These are phyloP conservation scores for Monarda citriodora DNA, from an alignment of 305 asterid genomes.

Conservation along the genomic window DNA sequence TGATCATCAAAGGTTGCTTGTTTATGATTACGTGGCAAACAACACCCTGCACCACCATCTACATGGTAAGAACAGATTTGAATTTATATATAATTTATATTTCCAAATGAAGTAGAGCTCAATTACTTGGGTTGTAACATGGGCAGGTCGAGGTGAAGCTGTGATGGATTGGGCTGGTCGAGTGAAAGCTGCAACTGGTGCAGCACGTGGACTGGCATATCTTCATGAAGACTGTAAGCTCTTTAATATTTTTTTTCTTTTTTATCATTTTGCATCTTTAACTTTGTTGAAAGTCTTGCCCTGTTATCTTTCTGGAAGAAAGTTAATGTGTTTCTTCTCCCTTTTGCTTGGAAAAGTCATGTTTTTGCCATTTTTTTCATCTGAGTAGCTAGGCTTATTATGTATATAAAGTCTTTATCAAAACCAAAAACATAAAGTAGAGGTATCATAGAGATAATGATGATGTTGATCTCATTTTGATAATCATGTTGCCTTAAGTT, in stretches of 20 bases:
- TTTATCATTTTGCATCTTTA: slow-evolving; percentile 17
- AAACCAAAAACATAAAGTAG: slow-evolving; percentile 10
- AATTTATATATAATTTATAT: slow-evolving; percentile 8
- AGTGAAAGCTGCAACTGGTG: slow-evolving; percentile 86
- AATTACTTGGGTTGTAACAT: slow-evolving; percentile 20
- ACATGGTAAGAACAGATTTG: slow-evolving; percentile 52
- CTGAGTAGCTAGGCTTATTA: not conserved
- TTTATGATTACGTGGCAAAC: slow-evolving; percentile 83
- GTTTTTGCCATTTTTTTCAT: slow-evolving; percentile 11
- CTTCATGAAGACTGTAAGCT: slow-evolving; percentile 93
- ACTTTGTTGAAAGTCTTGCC: slow-evolving; percentile 5
- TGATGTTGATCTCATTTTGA: slow-evolving; percentile 8
- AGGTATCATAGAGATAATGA: not conserved
- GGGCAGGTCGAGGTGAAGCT: slow-evolving; percentile 45
- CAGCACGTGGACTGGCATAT: slow-evolving; percentile 92
- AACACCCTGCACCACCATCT: slow-evolving; percentile 84
- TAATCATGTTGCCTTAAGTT: slow-evolving; percentile 3
- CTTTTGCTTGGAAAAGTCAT: slow-evolving; percentile 1
- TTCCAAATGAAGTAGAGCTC: slow-evolving; percentile 11
- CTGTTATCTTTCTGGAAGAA: not conserved
- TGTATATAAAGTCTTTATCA: not conserved
- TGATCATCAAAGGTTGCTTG: slow-evolving; percentile 77
- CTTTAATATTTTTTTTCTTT: too few species aligned
- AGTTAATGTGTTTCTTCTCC: not conserved
- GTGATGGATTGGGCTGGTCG: slow-evolving; percentile 84